A percentile compares a stretch with the other conserved stretches of the same genome.
Evolutionary conservation across 2,329 filamentous ascomycete species (phyloP).

Genomic region (Ophiostoma triangulosporum): DNA sequence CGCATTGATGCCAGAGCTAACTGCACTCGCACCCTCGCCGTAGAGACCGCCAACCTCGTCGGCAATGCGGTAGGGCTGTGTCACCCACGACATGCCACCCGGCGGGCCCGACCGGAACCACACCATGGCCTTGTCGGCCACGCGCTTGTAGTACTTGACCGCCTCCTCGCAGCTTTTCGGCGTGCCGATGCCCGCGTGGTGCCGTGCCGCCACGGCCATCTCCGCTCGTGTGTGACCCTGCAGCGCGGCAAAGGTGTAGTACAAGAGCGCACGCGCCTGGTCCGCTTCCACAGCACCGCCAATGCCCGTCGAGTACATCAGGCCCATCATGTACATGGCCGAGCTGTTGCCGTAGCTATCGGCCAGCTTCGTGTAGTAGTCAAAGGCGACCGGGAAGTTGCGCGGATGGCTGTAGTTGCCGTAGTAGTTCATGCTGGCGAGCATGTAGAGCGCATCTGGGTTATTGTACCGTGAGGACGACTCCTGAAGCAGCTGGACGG

Average conservation of each 20-base stretch:
- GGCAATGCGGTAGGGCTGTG: slow-evolving; percentile 71
- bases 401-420: slow-evolving; percentile 83
- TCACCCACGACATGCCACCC: slow-evolving; percentile 64
- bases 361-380: slow-evolving; percentile 68
- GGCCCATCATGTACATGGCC: slow-evolving; percentile 87
- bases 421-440: slow-evolving; percentile 93
- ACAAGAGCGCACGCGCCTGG: slow-evolving; percentile 82
- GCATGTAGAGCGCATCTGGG: slow-evolving; percentile 73
- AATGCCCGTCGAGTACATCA: slow-evolving; percentile 91
- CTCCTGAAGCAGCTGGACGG: slow-evolving; percentile 38
- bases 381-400: slow-evolving; percentile 67
- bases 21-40: slow-evolving; percentile 84
- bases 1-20: slow-evolving; percentile 74
- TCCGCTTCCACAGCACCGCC: slow-evolving; percentile 68
- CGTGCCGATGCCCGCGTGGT: slow-evolving; percentile 74
- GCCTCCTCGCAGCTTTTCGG: slow-evolving; percentile 76
- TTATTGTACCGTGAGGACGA: slow-evolving; percentile 44
- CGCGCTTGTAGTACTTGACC: slow-evolving; percentile 78
- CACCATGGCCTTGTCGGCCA: slow-evolving; percentile 81
- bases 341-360: slow-evolving; percentile 71
- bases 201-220: slow-evolving; percentile 84
- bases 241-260: slow-evolving; percentile 86
- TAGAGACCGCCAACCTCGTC: slow-evolving; percentile 89
- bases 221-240: slow-evolving; percentile 72
- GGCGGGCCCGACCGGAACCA: slow-evolving; percentile 86